Percentiles rank a stretch among this genome's conserved stretches.
Evolutionary conservation across 106 monocot species (phyloP).

Genomic region (Vanilla planifolia): DNA sequence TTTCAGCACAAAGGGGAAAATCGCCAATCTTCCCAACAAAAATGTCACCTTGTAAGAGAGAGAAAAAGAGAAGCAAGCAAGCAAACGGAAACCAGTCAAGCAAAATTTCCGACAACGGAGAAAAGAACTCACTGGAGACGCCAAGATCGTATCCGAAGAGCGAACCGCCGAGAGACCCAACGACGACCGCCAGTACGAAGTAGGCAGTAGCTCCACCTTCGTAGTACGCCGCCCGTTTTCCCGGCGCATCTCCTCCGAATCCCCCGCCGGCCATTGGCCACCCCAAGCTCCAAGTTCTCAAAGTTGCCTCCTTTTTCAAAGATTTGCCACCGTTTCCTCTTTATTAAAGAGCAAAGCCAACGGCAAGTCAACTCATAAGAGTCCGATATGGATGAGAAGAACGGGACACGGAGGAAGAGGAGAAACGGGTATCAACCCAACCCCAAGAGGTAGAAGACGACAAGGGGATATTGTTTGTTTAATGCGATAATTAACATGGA

Average conservation of each 20-base stretch:
- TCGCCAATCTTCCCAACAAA: neutral
- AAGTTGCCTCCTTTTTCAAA: too few species aligned
- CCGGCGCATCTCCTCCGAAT: constrained; percentile 21
- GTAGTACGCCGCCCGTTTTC: constrained; percentile 45
- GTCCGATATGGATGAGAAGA: too few species aligned
- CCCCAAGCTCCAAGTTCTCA: neutral
- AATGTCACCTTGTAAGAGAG: too few species aligned
- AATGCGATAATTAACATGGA: too few species aligned
- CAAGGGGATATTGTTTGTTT: too few species aligned
- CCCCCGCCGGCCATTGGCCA: constrained; percentile 72
- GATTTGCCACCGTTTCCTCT: too few species aligned
- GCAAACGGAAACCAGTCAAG: neutral
- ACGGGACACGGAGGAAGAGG: too few species aligned
- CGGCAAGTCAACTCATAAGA: too few species aligned
- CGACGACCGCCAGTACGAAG: constrained; percentile 52
- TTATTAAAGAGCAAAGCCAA: too few species aligned
- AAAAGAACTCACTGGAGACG: constrained; percentile 44
- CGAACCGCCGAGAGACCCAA: constrained; percentile 68
- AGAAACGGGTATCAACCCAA: too few species aligned
- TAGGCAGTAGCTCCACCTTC: constrained; percentile 53
- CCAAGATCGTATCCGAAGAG: constrained; percentile 79
- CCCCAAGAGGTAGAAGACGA: too few species aligned
- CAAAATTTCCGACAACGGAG: neutral
- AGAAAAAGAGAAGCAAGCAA: neutral
- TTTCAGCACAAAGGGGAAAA: neutral